These are phyloP conservation scores for Vigna reflexopilosa DNA, from an alignment of 306 rosid genomes.

Conservation along the genomic window DNA sequence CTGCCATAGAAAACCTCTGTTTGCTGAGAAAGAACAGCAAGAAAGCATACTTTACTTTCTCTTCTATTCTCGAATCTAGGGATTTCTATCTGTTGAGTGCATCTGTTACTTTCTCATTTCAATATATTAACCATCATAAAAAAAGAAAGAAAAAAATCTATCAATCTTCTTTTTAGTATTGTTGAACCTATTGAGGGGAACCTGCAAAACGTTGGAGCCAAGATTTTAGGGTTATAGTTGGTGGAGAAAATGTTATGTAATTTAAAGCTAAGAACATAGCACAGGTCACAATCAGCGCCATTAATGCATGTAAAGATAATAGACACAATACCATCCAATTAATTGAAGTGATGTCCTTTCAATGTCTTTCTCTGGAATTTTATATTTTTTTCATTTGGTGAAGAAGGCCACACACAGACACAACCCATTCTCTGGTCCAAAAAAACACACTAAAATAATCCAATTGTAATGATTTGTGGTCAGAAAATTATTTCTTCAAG, in stretches of 20 bases:
- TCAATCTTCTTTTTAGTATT: no score
- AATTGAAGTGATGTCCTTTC: slow-evolving; percentile 19
- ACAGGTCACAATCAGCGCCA: slow-evolving; percentile 3
- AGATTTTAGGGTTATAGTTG: neutral
- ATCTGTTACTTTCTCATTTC: no score
- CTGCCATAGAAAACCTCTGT: no score
- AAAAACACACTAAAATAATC: neutral
- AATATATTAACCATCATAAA: no score
- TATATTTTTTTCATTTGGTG: neutral
- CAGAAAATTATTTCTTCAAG: neutral
- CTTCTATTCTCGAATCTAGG: no score
- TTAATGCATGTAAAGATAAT: slow-evolving; percentile 14
- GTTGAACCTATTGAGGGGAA: no score
- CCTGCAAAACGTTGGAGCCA: no score
- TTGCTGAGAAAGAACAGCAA: no score
- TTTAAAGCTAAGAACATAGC: neutral
- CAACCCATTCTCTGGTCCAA: neutral
- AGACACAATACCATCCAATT: neutral
- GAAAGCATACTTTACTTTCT: no score
- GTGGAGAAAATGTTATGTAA: neutral
- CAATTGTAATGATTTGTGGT: neutral
- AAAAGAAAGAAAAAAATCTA: no score
- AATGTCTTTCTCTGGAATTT: neutral
- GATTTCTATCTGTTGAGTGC: no score
- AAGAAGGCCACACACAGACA: neutral